These are phyloP conservation scores for Chlamydomonas sp. DNA, from an alignment of 139 green algal species.

Conservation along the genomic window DNA sequence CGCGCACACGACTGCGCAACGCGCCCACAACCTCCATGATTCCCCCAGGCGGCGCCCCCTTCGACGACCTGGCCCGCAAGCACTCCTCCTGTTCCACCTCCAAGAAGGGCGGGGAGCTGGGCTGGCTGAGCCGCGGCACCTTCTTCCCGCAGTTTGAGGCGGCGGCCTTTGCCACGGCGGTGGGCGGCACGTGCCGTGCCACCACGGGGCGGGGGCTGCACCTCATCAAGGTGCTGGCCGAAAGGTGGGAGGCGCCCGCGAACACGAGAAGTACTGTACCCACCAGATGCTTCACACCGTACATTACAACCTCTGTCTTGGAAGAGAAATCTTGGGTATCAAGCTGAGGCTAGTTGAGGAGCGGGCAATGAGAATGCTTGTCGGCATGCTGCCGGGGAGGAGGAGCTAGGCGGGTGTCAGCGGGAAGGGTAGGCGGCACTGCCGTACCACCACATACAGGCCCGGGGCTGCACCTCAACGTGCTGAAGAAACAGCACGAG, in stretches of 20 bases:
- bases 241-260: neutral
- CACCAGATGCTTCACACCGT: too few relatives aligned
- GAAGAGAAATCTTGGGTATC: too few relatives aligned
- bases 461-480: neutral
- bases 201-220: slow-evolving; percentile 31
- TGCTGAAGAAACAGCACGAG: neutral
- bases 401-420: too few relatives aligned
- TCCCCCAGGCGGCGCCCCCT: slow-evolving; percentile 1
- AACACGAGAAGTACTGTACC: neutral
- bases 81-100: slow-evolving; percentile 19
- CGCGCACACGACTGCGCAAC: neutral
- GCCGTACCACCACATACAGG: neutral
- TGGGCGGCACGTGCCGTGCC: slow-evolving; percentile 17
- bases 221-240: slow-evolving; percentile 32
- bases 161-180: slow-evolving; percentile 12
- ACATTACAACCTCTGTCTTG: too few relatives aligned
- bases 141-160: slow-evolving; percentile 51
- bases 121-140: slow-evolving; percentile 23
- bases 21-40: neutral
- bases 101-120: slow-evolving; percentile 20
- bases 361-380: too few relatives aligned
- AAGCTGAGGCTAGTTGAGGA: too few relatives aligned
- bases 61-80: slow-evolving; percentile 15
- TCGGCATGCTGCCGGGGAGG: too few relatives aligned
- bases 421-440: too few relatives aligned